phyloP scores from a whole-genome alignment of 2,329 filamentous ascomycete genomes.

The Phialophora expanda region DNA sequence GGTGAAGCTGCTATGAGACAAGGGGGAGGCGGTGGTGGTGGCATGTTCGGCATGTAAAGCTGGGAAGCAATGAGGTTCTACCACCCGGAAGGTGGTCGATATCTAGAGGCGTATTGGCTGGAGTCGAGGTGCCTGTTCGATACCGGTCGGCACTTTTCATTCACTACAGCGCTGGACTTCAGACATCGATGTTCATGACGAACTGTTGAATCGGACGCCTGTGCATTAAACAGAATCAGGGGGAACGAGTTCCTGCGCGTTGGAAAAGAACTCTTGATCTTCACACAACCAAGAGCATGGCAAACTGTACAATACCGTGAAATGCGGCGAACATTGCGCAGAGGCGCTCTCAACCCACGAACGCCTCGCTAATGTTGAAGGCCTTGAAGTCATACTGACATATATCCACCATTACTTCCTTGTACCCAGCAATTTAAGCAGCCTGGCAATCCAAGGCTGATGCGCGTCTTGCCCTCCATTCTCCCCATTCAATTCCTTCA shows the following conservation, averaged over 20 bases:
- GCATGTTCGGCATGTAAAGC: conserved; percentile 49
- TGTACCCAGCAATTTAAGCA: conserved; percentile 29
- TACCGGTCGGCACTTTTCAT: neutral
- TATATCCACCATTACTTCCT: conserved; percentile 15
- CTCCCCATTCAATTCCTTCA: conserved; percentile 68
- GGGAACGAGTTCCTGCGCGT: neutral
- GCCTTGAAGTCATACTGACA: neutral
- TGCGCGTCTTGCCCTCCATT: conserved; percentile 8
- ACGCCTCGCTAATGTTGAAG: neutral
- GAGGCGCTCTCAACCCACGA: neutral
- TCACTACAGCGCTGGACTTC: neutral
- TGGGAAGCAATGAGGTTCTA: neutral
- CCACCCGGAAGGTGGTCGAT: neutral
- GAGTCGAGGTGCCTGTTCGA: neutral
- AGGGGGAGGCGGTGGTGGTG: conserved; percentile 59
- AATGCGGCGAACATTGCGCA: neutral
- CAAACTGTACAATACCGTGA: neutral
- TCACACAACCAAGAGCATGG: neutral
- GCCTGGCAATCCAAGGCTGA: conserved; percentile 27
- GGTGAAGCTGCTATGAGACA: conserved; percentile 75
- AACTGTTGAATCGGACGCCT: neutral
- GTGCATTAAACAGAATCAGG: neutral
- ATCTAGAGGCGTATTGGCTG: neutral
- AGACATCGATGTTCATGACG: neutral
- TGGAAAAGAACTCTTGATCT: conserved; percentile 6